Conservation (phyloP, 176 grass and related monocot species). For the Lolium perenne region DNA sequence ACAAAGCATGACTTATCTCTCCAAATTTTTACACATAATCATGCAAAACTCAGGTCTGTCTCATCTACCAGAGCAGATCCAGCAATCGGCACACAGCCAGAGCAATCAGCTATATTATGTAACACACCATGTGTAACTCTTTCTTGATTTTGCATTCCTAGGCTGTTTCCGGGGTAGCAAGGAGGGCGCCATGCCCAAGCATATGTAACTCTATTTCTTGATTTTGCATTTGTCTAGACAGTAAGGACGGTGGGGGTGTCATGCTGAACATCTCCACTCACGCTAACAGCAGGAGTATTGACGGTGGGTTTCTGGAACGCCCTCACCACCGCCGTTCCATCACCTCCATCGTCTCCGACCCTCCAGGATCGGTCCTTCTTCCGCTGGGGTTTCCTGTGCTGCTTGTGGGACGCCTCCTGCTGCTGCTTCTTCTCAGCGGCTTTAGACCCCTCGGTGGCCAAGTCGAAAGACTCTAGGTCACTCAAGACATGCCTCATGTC, state of each 20-base stretch:
- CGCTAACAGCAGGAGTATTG: slow-evolving; percentile 6
- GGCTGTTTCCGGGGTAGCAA: neutral
- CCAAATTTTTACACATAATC: neutral
- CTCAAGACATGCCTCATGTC: slow-evolving; percentile 51
- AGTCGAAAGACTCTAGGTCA: slow-evolving; percentile 68
- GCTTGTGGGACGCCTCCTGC: slow-evolving; percentile 49
- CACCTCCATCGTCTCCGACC: slow-evolving; percentile 50
- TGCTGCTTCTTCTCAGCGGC: slow-evolving; percentile 43
- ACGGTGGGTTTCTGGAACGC: slow-evolving; percentile 57
- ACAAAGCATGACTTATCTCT: neutral
- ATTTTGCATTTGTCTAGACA: neutral
- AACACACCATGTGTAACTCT: neutral
- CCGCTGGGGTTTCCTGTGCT: slow-evolving; percentile 68
- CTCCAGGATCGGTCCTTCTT: slow-evolving; percentile 86
- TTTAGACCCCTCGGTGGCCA: slow-evolving; percentile 42
- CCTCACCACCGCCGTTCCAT: slow-evolving; percentile 58
- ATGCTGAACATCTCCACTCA: slow-evolving; percentile 18
- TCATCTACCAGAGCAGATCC: neutral
- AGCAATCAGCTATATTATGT: no score
- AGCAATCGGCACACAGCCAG: neutral
- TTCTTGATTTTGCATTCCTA: neutral
- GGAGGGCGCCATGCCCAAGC: neutral
- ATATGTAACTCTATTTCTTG: neutral
- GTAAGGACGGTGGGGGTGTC: neutral
- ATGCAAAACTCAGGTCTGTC: neutral